Conservation (phyloP, 148 eudicot genomes). For the Talinum fruticosum region DNA sequence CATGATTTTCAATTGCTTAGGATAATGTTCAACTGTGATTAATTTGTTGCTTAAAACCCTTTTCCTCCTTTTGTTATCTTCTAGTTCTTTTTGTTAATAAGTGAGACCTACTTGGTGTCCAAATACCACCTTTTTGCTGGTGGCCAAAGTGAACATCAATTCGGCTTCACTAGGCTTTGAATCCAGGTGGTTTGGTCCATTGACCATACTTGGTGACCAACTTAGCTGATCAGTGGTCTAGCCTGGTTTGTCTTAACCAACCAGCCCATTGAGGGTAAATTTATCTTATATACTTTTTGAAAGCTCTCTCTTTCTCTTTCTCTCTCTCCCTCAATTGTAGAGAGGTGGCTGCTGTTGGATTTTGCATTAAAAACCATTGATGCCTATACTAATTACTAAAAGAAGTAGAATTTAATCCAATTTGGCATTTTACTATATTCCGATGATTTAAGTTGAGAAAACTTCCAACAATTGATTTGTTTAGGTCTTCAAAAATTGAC, state of each 20-base stretch:
- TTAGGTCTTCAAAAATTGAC: not conserved
- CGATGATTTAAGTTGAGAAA: not conserved
- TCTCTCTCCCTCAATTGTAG: no score
- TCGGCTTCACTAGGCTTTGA: not conserved
- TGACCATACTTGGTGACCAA: not conserved
- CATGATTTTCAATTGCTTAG: not conserved
- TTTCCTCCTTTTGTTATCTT: not conserved
- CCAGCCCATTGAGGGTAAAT: no score
- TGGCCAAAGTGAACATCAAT: not conserved
- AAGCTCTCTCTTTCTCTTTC: no score
- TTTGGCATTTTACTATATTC: not conserved
- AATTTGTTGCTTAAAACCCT: not conserved
- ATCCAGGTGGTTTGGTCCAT: not conserved
- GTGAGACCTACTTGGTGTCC: not conserved
- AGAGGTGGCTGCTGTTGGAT: not conserved
- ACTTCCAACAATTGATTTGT: not conserved
- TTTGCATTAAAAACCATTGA: not conserved
- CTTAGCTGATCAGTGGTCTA: not conserved
- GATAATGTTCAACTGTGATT: no score
- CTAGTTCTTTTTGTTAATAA: no score
- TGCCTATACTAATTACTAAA: not conserved
- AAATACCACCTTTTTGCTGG: not conserved
- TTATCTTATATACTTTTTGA: no score
- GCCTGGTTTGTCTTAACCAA: not conserved
- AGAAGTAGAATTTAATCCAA: not conserved